Base-by-base conservation (phyloP, 768 basidiomycete genomes). In the Russula dissimulans region DNA sequence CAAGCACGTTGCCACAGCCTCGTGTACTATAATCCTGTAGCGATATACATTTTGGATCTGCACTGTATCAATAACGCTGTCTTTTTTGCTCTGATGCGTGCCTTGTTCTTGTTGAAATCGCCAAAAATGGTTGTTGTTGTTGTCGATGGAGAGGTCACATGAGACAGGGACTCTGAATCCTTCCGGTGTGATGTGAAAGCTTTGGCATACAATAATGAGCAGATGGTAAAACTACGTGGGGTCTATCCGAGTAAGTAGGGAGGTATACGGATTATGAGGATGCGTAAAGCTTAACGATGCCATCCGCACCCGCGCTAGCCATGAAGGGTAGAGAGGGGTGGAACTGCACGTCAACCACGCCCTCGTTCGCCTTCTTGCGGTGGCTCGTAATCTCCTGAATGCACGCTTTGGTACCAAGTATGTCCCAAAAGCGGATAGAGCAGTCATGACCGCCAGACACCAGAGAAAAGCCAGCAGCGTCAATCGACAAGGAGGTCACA, bases 301-400 rank as follows among this genome's bases (percentile, higher is more conserved):
- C 94, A 73, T 97, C 95, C 12, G 92, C 91, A n/a, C 95, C 95
- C 18, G 91, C 90, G 71, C 91, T 95, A 15, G 88, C 91, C 80
- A 97, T 84, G 69, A 94, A 84, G 32, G 89, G 88, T 58, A 94
- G 72, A 61, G 86, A 81, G 12, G 87, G 84, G 69, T 92, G 89
- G 74, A 89, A 89, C 64, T 88, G 85, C 12, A 95, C 86, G 66
- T 85, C 90, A 63, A 97, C 77, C 22, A 95, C 91, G 43, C 97
- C 97, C 71, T 97, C 94, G 54, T 84, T 81, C 44, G 85, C 87
- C 73, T 95, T 95, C 75, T 87, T 83, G 49, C 95, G 83, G 74
- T 98, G 97, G 41, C 82, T 83, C 36, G 89, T 86, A 61, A 90
- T 81, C 72, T 98, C 97, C 68, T 98, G 95, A 14, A 92, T 74